These are phyloP conservation scores for Vitis hybrid DNA, from an alignment of 177 flowering plant genomes.

Conservation along the genomic window DNA sequence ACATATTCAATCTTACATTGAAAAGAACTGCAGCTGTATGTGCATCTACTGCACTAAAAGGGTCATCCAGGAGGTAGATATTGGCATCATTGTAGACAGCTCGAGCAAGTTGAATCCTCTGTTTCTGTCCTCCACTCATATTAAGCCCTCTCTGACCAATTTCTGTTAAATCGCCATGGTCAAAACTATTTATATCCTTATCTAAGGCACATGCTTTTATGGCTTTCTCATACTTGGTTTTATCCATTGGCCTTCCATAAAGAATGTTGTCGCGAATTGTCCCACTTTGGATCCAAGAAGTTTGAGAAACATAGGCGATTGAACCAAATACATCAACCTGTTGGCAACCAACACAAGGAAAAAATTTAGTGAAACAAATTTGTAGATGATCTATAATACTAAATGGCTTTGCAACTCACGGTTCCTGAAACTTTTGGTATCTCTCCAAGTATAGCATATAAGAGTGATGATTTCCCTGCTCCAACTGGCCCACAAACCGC, in stretches of 20 bases:
- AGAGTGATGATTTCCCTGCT: constrained; percentile 78
- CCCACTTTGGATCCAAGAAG: constrained; percentile 88
- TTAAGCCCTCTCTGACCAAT: constrained; percentile 84
- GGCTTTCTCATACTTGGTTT: constrained; percentile 44
- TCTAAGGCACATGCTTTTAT: constrained; percentile 65
- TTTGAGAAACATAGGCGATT: constrained; percentile 80
- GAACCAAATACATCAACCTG: constrained; percentile 67
- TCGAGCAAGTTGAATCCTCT: constrained; percentile 80
- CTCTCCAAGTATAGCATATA: constrained; percentile 76
- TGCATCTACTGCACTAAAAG: constrained; percentile 90
- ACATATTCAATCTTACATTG: constrained; percentile 35
- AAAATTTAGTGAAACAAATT: background rate
- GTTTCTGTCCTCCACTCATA: constrained; percentile 88
- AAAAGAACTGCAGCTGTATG: constrained; percentile 68
- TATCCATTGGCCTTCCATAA: constrained; percentile 66
- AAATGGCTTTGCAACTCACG: constrained; percentile 38
- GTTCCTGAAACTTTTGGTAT: constrained; percentile 71
- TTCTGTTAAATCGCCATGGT: constrained; percentile 75
- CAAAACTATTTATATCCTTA: constrained; percentile 56
- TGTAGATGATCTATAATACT: background rate
- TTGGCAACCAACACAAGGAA: constrained; percentile 6
- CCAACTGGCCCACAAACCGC: constrained; percentile 95
- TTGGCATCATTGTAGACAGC: constrained; percentile 79
- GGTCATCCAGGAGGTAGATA: constrained; percentile 78
- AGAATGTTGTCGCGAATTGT: constrained; percentile 79